phyloP scores from a whole-genome alignment of 495 filamentous ascomycete species.

The Aspergillus olivimuriae region DNA sequence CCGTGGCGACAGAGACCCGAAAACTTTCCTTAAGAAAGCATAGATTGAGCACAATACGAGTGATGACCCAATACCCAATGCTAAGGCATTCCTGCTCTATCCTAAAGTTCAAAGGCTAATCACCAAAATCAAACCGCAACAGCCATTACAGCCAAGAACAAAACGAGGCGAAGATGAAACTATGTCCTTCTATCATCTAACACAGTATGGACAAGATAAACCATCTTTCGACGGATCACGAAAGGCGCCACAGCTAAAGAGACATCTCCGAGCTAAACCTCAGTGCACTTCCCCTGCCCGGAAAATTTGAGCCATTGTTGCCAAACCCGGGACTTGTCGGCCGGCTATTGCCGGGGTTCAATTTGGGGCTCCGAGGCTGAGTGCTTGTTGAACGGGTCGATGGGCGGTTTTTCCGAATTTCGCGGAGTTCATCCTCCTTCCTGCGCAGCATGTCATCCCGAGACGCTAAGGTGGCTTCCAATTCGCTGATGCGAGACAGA shows the following conservation, averaged over 20 bases:
- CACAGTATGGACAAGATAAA: constrained; percentile 2
- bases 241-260: constrained; percentile 3
- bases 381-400: constrained; percentile 42
- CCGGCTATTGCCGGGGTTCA: constrained; percentile 29
- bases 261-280: constrained; percentile 39
- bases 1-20: too few species aligned
- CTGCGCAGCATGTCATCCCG: constrained; percentile 46
- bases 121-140: too few species aligned
- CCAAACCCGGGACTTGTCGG: constrained; percentile 40
- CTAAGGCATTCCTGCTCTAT: too few species aligned
- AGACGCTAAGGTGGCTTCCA: constrained; percentile 34
- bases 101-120: too few species aligned
- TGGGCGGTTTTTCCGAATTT: constrained; percentile 44
- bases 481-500: constrained; percentile 38
- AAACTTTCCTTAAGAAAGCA: too few species aligned
- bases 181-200: constrained; percentile 7
- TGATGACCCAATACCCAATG: too few species aligned
- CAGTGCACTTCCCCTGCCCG: constrained; percentile 31
- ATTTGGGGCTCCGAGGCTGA: constrained; percentile 41
- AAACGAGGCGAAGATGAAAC: too few species aligned
- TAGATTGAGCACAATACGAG: too few species aligned
- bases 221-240: background rate
- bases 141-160: too few species aligned
- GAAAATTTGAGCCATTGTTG: constrained; percentile 25
- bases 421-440: constrained; percentile 57